Evolutionary conservation across 345 rosid species (phyloP), one percentile per base, ranked within the genome.

Genomic region (Erysimum cheiranthoides): DNA sequence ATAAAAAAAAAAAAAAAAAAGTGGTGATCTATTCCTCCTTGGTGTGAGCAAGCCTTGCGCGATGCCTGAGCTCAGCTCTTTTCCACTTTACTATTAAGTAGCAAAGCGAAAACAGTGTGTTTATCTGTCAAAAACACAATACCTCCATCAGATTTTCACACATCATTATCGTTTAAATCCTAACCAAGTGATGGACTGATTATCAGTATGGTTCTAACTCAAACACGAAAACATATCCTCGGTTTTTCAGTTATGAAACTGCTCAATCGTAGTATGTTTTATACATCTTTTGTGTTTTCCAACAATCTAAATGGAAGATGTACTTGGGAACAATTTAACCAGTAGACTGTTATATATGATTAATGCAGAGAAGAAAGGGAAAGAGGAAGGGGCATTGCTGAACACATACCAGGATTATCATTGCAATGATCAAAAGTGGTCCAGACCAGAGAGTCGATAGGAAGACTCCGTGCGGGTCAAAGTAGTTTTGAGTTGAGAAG

Each of bases 31-130:
- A 95, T 17, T 95, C 98, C 81, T 88, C 74, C 86, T 95, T 95
- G 47, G 84, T 75, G 57, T 70, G 93, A 61, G 93, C 81, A 68
- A 82, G 77, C 78, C 94, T 88, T 53, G 98, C 93, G 0, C 90
- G 93, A 78, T 95, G 97, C 82, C 86, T 89, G 38, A 95, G 97
- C 82, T 93, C 99, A 4, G 99, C 98, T 81, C 70, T 90, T 82
- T 95, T 95, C 98, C 99, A 95, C 60, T 82, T 84, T 21, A 95
- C 96, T 5, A 95, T 93, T 66, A 90, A 69, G 81, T 83, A 78
- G 81, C 99, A 90, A 58, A 95, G 80, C 18, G 92, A 84, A 43
- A 89, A 87, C 17, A 96, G 94, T 4, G 94, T 88, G 81, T 92
- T 95, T 71, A 93, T 79, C 99, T 96, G 89, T 79, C 62, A 66